Conservation (phyloP, 1,284 basidiomycete species). For the Ceratobasidium sp. region DNA sequence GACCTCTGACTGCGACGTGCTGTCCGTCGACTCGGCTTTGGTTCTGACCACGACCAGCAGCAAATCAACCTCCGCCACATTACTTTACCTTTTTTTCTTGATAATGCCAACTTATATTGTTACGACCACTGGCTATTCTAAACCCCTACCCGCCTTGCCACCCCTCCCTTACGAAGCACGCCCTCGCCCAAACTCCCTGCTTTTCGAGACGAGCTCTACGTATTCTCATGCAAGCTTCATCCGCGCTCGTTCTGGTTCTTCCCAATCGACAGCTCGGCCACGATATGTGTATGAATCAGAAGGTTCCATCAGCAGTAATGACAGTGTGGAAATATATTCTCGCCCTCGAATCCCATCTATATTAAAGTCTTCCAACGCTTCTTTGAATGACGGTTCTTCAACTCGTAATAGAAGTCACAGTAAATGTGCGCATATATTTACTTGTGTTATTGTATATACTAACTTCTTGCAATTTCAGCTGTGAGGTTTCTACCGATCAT, state of each 20-base stretch:
- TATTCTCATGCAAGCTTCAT: neutral
- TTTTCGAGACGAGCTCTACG: neutral
- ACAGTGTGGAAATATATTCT: neutral
- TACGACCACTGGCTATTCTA: neutral
- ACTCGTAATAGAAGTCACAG: neutral
- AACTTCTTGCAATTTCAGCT: neutral
- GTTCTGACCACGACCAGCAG: neutral
- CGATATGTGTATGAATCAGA: slow-evolving; percentile 7
- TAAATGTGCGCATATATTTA: slow-evolving; percentile 18
- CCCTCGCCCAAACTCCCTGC: neutral
- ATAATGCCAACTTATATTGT: slow-evolving; percentile 7
- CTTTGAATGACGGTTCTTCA: neutral
- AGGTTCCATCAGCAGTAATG: neutral
- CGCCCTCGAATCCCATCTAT: slow-evolving; percentile 5
- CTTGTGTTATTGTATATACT: neutral
- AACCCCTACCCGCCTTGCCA: neutral
- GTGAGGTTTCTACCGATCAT: slow-evolving; percentile 10
- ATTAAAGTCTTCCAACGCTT: neutral
- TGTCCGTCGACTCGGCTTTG: slow-evolving; percentile 9
- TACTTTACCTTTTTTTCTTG: neutral
- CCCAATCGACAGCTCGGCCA: neutral
- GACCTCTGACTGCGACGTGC: slow-evolving; percentile 6
- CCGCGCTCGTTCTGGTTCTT: neutral
- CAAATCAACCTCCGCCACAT: neutral
- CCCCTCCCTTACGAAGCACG: neutral